Evolutionary conservation across 805 yeast genomes (phyloP).

Genomic region (Debaryomyces hansenii): DNA sequence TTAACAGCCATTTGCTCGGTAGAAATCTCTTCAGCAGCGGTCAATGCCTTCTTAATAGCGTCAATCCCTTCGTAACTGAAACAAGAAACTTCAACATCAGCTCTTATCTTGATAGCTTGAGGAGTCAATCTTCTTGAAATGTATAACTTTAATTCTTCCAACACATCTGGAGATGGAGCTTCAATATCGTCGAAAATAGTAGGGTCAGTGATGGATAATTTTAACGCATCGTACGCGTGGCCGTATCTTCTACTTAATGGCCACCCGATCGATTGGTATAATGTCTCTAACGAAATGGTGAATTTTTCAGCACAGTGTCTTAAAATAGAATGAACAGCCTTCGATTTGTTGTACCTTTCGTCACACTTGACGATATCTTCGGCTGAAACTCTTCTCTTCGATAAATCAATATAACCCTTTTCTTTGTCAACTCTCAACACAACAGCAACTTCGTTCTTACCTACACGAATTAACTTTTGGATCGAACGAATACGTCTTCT

Average conservation of each 20-base stretch:
- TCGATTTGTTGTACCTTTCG: conserved; percentile 93
- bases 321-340: conserved; percentile 96
- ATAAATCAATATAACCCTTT: conserved; percentile 95
- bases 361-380: conserved; percentile 97
- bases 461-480: conserved; percentile 96
- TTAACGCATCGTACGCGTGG: conserved; percentile 96
- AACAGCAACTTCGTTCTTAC: conserved; percentile 97
- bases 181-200: conserved; percentile 78
- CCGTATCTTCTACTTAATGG: conserved; percentile 94
- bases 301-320: conserved; percentile 98
- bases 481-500: conserved; percentile 98
- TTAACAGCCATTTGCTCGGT: conserved; percentile 86
- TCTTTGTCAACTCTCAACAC: conserved; percentile 98
- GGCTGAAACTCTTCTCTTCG: conserved; percentile 96
- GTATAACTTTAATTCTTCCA: conserved; percentile 82
- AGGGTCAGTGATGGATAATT: conserved; percentile 90
- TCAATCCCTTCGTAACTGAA: conserved; percentile 97
- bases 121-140: conserved; percentile 95
- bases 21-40: conserved; percentile 80
- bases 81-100: conserved; percentile 98
- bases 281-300: conserved; percentile 77
- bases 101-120: conserved; percentile 95
- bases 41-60: conserved; percentile 88
- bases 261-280: conserved; percentile 94
- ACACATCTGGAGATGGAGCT: conserved; percentile 70